Percentiles rank a stretch among this genome's conserved stretches.
phyloP scores from a whole-genome alignment of 2,329 filamentous ascomycete genomes.

The Ambrosiella cleistominuta region DNA sequence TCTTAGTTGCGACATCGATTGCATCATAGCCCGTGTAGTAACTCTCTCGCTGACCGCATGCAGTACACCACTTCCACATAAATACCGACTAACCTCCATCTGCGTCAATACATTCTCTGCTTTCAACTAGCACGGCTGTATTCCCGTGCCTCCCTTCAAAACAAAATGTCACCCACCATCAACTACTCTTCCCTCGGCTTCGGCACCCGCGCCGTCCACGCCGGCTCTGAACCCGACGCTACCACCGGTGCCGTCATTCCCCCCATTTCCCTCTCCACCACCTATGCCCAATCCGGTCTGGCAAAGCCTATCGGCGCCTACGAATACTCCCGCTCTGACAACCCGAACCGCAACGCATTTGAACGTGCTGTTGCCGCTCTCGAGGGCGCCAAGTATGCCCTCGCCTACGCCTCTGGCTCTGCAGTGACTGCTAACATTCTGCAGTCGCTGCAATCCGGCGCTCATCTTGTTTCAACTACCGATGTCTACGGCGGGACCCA shows the following conservation, averaged over 20 bases:
- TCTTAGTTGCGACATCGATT: constrained; percentile 8
- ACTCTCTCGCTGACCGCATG: background rate
- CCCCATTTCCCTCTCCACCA: constrained; percentile 88
- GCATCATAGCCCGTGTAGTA: background rate
- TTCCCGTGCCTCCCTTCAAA: background rate
- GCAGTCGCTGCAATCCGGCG: constrained; percentile 76
- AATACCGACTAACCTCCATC: background rate
- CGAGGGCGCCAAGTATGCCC: constrained; percentile 79
- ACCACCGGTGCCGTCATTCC: constrained; percentile 90
- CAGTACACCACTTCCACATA: background rate
- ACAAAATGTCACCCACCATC: constrained; percentile 11
- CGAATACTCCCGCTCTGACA: constrained; percentile 86
- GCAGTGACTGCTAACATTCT: constrained; percentile 87
- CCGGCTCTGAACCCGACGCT: constrained; percentile 78
- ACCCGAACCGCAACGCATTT: constrained; percentile 92
- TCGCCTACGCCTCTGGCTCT: constrained; percentile 87
- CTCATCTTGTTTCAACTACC: constrained; percentile 88
- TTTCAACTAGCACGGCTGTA: background rate
- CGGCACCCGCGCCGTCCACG: constrained; percentile 87
- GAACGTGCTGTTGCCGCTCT: constrained; percentile 80
- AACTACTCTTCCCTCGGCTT: constrained; percentile 45
- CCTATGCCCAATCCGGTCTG: constrained; percentile 79
- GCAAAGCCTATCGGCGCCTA: constrained; percentile 75
- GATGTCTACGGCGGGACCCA: constrained; percentile 98
- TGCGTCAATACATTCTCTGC: background rate